Evolutionary conservation across 1,284 basidiomycete species (phyloP).

Genomic region (Volvariella volvacea): DNA sequence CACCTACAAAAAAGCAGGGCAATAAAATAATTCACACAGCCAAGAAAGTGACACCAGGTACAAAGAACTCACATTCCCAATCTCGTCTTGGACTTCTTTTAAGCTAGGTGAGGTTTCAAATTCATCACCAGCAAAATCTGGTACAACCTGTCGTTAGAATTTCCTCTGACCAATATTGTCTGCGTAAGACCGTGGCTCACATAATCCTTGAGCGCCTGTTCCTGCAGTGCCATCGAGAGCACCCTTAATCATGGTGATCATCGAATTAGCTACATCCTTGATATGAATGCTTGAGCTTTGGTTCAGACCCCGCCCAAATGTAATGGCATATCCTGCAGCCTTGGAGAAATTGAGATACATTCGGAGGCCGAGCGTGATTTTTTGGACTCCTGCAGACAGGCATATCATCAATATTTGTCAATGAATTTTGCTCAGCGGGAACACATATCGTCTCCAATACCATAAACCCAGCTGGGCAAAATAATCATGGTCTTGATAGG

Average conservation of each 20-base stretch:
- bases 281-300: conserved; percentile 30
- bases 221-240: conserved; percentile 31
- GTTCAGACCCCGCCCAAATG: conserved; percentile 33
- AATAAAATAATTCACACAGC: too few relatives aligned
- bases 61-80: too few relatives aligned
- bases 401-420: background rate
- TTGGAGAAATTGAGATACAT: conserved; percentile 25
- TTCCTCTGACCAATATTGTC: too few relatives aligned
- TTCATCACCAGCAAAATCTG: too few relatives aligned
- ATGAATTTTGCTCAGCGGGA: conserved; percentile 2
- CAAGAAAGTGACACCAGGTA: too few relatives aligned
- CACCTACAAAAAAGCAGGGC: background rate
- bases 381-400: conserved; percentile 18
- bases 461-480: conserved; percentile 33
- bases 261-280: conserved; percentile 25
- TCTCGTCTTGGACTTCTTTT: too few relatives aligned
- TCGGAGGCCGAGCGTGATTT: conserved; percentile 25
- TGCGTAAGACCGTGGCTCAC: conserved; percentile 14
- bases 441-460: conserved; percentile 26
- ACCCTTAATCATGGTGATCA: conserved; percentile 28
- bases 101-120: too few relatives aligned
- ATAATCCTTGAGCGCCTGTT: conserved; percentile 31
- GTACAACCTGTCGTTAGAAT: too few relatives aligned
- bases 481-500: conserved; percentile 36
- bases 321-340: conserved; percentile 25